Evolutionary conservation across 257 asterid species (phyloP).

Genomic region (Craterostigma plantagineum): DNA sequence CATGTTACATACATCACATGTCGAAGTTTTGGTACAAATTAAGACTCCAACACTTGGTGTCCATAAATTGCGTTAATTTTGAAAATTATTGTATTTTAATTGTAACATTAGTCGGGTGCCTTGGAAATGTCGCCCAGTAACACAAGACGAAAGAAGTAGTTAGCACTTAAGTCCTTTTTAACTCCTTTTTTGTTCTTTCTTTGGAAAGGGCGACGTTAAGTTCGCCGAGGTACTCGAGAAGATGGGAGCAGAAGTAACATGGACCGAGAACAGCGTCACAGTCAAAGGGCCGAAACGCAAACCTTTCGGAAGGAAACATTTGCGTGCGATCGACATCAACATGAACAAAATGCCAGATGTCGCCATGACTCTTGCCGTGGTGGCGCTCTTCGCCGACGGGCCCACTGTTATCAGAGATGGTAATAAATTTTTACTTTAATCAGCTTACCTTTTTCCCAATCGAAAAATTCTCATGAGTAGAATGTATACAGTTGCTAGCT

Average conservation of each 20-base stretch:
- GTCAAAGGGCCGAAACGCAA: constrained; percentile 69
- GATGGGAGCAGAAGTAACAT: constrained; percentile 88
- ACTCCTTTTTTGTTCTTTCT: not conserved
- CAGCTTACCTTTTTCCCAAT: not conserved
- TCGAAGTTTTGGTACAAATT: too few species aligned
- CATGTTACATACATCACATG: too few species aligned
- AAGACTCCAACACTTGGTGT: too few species aligned
- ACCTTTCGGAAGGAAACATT: constrained; percentile 49
- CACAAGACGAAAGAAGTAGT: too few species aligned
- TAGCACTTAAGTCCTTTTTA: constrained; percentile 6
- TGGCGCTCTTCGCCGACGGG: constrained; percentile 91
- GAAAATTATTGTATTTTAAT: too few species aligned
- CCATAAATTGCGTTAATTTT: too few species aligned
- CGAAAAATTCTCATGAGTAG: too few species aligned
- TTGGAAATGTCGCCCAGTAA: too few species aligned
- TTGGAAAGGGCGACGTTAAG: constrained; percentile 79
- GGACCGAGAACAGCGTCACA: constrained; percentile 96
- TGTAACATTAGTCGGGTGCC: too few species aligned
- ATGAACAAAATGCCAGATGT: constrained; percentile 99
- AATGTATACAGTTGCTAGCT: constrained; percentile 71
- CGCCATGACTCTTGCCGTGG: constrained; percentile 98
- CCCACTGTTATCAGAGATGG: constrained; percentile 93
- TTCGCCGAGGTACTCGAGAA: constrained; percentile 93
- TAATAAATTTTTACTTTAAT: constrained; percentile 8
- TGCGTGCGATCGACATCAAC: constrained; percentile 67